Percentiles rank a stretch among this genome's conserved stretches.
phyloP scores from a whole-genome alignment of 129 eudicot species.

The Pseudognaphalium luteoalbum region DNA sequence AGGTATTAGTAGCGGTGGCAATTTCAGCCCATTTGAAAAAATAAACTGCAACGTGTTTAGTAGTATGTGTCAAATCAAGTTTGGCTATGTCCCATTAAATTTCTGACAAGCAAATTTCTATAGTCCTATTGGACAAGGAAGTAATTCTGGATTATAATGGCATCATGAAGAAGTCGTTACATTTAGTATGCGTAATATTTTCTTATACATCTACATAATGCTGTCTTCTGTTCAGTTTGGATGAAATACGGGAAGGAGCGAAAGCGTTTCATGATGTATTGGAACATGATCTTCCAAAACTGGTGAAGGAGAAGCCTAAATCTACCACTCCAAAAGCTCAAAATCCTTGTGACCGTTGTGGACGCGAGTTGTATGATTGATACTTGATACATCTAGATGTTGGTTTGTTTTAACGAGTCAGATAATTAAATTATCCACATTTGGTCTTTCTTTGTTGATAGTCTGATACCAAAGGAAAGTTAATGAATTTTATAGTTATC shows the following conservation, averaged over 20 bases:
- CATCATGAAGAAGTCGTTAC: background rate
- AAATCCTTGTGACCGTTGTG: slow-evolving; percentile 67
- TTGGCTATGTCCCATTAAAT: background rate
- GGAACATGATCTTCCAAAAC: slow-evolving; percentile 70
- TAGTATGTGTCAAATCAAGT: background rate
- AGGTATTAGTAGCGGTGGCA: background rate
- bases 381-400: slow-evolving; percentile 12
- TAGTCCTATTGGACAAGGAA: background rate
- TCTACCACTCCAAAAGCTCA: slow-evolving; percentile 29
- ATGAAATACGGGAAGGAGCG: slow-evolving; percentile 81
- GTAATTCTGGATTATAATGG: background rate
- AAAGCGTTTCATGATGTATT: slow-evolving; percentile 72
- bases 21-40: background rate
- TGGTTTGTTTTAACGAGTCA: slow-evolving; percentile 8
- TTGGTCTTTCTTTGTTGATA: background rate
- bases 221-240: slow-evolving; percentile 41
- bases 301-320: slow-evolving; percentile 64
- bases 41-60: background rate
- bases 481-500: background rate
- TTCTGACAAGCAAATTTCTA: background rate
- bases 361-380: slow-evolving; percentile 53
- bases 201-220: background rate
- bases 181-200: background rate
- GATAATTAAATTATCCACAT: background rate
- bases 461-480: slow-evolving; percentile 2